These are phyloP conservation scores for Coemansia sp. DNA, from an alignment of 192 early-diverging fungal genomes.

Conservation along the genomic window DNA sequence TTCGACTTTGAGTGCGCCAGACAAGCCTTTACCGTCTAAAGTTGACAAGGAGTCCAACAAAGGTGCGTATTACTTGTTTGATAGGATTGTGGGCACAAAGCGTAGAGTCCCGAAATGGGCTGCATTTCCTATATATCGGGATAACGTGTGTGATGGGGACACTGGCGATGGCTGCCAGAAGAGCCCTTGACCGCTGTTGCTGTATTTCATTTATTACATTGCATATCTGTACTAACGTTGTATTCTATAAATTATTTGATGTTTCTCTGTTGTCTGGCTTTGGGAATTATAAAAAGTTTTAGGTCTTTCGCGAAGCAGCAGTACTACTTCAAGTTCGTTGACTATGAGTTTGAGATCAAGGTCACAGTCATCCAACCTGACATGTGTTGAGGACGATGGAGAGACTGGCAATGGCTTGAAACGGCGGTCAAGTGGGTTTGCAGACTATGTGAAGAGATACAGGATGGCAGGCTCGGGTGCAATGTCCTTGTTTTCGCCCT, in stretches of 20 bases:
- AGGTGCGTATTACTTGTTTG: constrained; percentile 10
- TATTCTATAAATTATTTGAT: no score
- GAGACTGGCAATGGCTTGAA: no score
- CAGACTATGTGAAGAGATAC: background rate
- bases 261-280: no score
- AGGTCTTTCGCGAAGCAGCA: background rate
- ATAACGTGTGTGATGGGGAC: background rate
- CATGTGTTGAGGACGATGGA: no score
- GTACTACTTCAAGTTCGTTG: background rate
- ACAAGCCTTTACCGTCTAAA: background rate
- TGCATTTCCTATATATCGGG: background rate
- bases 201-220: background rate
- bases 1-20: background rate
- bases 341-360: background rate
- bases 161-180: no score
- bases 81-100: background rate
- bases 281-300: background rate
- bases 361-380: background rate
- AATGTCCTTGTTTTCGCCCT: no score
- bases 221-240: background rate
- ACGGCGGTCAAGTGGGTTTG: background rate
- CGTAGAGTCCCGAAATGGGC: background rate
- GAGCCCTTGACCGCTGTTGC: no score
- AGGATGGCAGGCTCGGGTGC: no score
- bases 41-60: background rate